Conservation (phyloP, 257 asterid species). For the Solanum tarapatanum region DNA sequence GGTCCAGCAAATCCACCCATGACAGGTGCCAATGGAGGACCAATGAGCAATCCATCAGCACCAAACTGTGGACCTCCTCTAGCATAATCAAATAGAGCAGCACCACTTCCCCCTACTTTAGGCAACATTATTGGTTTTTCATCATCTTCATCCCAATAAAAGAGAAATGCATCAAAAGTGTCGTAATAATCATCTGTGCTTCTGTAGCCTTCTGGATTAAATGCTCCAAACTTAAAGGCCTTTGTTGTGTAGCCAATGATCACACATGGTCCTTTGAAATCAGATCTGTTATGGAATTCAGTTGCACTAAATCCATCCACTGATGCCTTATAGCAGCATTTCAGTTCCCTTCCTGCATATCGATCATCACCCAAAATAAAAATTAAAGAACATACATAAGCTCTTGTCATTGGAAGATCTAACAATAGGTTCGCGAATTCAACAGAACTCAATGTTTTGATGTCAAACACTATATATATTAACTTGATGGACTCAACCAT, state of each 20-base stretch:
- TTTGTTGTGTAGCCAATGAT: constrained; percentile 58
- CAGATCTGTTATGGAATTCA: constrained; percentile 60
- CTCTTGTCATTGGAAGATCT: neutral
- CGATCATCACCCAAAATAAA: neutral
- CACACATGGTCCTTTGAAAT: constrained; percentile 91
- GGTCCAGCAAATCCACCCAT: constrained; percentile 96
- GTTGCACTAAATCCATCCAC: constrained; percentile 79
- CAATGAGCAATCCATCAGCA: constrained; percentile 79
- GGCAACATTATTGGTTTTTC: constrained; percentile 38
- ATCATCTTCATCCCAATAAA: constrained; percentile 42
- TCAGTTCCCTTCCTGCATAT: constrained; percentile 53
- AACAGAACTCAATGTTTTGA: neutral
- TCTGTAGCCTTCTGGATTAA: constrained; percentile 83
- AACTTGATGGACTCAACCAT: neutral
- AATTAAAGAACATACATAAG: neutral
- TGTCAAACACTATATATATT: neutral
- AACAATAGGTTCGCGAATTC: neutral
- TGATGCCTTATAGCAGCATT: constrained; percentile 80
- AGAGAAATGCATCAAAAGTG: constrained; percentile 73
- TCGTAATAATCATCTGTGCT: constrained; percentile 88
- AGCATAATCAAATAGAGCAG: constrained; percentile 84
- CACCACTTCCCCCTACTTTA: constrained; percentile 91
- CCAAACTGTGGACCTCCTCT: constrained; percentile 96
- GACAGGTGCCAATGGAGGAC: constrained; percentile 85
- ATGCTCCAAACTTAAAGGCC: constrained; percentile 71